Percentiles rank a stretch among this genome's conserved stretches.
Evolutionary conservation across 75 land plant species (phyloP).

Genomic region (Cunninghamia lanceolata): DNA sequence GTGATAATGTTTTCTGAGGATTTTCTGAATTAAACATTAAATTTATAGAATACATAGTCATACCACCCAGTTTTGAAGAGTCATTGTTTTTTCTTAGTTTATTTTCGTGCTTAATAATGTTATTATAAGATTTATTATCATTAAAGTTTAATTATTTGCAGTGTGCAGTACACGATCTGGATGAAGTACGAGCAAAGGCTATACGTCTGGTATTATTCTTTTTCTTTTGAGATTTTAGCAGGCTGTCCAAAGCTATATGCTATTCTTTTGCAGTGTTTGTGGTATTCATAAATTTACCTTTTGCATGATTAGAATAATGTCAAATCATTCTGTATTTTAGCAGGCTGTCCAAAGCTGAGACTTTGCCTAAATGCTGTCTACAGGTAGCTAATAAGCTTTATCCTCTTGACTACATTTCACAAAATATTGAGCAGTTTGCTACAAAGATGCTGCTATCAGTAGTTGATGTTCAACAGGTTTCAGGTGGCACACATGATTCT

Average conservation of each 20-base stretch:
- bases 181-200: conserved; percentile 86
- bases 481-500: conserved; percentile 20
- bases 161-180: conserved; percentile 75
- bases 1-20: background rate
- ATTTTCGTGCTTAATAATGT: background rate
- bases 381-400: conserved; percentile 98
- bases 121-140: background rate
- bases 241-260: background rate
- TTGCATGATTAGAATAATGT: background rate
- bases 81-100: background rate
- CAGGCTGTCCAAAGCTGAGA: too few species aligned
- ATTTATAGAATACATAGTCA: background rate
- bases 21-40: background rate
- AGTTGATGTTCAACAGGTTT: conserved; percentile 38
- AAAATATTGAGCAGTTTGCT: conserved; percentile 87
- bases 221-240: background rate
- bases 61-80: background rate
- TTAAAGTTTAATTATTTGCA: conserved; percentile 18
- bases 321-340: background rate
- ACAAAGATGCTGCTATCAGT: conserved; percentile 69
- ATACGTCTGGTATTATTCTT: conserved; percentile 75
- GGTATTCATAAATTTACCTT: background rate
- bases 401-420: conserved; percentile 56
- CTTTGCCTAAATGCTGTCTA: background rate
- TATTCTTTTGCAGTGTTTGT: background rate